A percentile compares a stretch with the other conserved stretches of the same genome.
phyloP scores from a whole-genome alignment of 208 protist genomes.

The Trypanosoma scelopori region DNA sequence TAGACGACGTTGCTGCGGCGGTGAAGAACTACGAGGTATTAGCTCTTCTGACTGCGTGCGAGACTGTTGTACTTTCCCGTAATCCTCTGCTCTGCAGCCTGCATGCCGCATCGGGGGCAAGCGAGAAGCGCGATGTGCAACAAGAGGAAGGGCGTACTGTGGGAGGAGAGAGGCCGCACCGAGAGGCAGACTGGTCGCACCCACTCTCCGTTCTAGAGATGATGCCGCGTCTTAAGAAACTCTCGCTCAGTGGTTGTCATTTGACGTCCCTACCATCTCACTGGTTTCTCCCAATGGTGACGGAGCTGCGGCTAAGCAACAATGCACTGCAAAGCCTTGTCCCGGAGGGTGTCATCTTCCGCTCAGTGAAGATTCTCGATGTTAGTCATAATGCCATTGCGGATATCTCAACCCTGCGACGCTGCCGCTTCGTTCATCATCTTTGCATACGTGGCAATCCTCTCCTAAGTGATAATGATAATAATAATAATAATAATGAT shows the following conservation, averaged over 20 bases:
- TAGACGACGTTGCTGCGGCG: conserved; percentile 25
- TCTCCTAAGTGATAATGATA: conserved; percentile 35
- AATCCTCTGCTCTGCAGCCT: conserved; percentile 48
- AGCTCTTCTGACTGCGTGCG: conserved; percentile 38
- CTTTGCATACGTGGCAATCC: conserved; percentile 74
- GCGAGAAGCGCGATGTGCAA: neutral
- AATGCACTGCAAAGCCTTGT: conserved; percentile 66
- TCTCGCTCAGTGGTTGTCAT: conserved; percentile 78
- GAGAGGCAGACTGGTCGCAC: conserved; percentile 39
- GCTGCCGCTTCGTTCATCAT: conserved; percentile 71
- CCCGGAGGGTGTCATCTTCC: conserved; percentile 78
- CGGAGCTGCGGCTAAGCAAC: conserved; percentile 76
- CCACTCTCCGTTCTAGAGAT: conserved; percentile 76
- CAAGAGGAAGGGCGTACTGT: neutral
- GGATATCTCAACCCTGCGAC: conserved; percentile 58
- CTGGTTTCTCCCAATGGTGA: conserved; percentile 78
- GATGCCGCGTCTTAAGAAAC: conserved; percentile 65
- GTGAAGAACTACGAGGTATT: conserved; percentile 59
- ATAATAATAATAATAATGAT: too few species aligned
- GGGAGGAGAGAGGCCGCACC: neutral
- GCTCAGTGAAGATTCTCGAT: conserved; percentile 83
- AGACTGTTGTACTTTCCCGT: conserved; percentile 79
- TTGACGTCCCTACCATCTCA: conserved; percentile 58
- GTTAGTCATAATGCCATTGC: conserved; percentile 70
- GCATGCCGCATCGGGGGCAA: conserved; percentile 20